Conservation (phyloP, 345 rosid species). For the Salix brachista region DNA sequence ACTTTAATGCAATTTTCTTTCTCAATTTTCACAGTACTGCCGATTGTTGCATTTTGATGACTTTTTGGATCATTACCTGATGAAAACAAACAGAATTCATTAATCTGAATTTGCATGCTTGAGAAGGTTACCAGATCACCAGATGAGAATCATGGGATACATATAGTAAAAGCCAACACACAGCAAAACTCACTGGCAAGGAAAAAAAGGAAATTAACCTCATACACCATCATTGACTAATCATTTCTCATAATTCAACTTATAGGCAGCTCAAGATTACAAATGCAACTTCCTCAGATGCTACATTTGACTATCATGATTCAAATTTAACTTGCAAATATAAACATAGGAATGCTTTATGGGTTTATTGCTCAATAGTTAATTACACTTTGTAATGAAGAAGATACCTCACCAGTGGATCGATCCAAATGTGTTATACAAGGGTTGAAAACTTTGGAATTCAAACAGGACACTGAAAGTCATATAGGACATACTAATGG, state of each 20-base stretch:
- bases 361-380: neutral
- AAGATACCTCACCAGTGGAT: constrained; percentile 3
- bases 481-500: neutral
- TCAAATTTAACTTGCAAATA: too few relatives aligned
- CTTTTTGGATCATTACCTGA: constrained; percentile 40
- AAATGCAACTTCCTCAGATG: too few relatives aligned
- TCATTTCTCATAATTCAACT: too few relatives aligned
- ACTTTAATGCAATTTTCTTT: constrained; percentile 58
- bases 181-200: too few relatives aligned
- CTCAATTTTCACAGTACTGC: constrained; percentile 29
- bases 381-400: neutral
- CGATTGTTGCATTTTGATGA: constrained; percentile 27
- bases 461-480: neutral
- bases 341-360: neutral
- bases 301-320: too few relatives aligned
- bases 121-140: too few relatives aligned
- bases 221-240: too few relatives aligned
- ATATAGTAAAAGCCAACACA: too few relatives aligned
- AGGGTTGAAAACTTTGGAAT: neutral
- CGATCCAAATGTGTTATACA: neutral
- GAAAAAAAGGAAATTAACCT: too few relatives aligned
- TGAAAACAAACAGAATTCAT: constrained; percentile 6
- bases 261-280: too few relatives aligned
- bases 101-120: neutral
- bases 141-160: too few relatives aligned